Evolutionary conservation across 1,284 basidiomycete genomes (phyloP).

Genomic region (Meripilus lineatus): DNA sequence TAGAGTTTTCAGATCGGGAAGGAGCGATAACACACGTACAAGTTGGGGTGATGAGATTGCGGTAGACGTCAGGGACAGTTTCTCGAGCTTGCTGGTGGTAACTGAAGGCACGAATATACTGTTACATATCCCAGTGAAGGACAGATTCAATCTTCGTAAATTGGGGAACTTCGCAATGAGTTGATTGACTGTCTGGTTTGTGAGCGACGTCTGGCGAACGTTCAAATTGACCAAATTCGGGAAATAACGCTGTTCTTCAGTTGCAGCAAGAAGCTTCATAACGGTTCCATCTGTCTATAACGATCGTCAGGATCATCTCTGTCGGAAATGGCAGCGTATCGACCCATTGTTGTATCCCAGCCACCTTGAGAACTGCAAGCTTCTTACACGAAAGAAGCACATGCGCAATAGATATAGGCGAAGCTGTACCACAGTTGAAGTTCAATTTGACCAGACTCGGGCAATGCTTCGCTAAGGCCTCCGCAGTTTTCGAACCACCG

Average conservation of each 20-base stretch:
- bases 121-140: slow-evolving; percentile 48
- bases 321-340: slow-evolving; percentile 16
- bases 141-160: slow-evolving; percentile 52
- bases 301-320: slow-evolving; percentile 4
- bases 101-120: too few relatives aligned
- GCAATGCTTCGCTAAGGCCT: slow-evolving; percentile 40
- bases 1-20: slow-evolving; percentile 43
- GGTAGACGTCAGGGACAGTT: slow-evolving; percentile 60
- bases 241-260: slow-evolving; percentile 26
- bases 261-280: slow-evolving; percentile 36
- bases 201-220: slow-evolving; percentile 49
- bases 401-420: slow-evolving; percentile 41
- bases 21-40: slow-evolving; percentile 31
- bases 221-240: slow-evolving; percentile 48
- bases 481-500: slow-evolving; percentile 45
- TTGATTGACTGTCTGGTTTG: slow-evolving; percentile 40
- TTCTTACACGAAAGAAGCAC: slow-evolving; percentile 38
- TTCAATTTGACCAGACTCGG: slow-evolving; percentile 44
- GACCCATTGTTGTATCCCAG: slow-evolving; percentile 58
- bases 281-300: slow-evolving; percentile 54
- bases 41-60: slow-evolving; percentile 37
- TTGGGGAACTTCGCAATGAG: slow-evolving; percentile 45
- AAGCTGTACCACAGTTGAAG: slow-evolving; percentile 55
- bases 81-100: too few relatives aligned
- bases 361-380: slow-evolving; percentile 56